phyloP scores from a whole-genome alignment of 371 early-diverging fungal species.

The Batkoa obscura region DNA sequence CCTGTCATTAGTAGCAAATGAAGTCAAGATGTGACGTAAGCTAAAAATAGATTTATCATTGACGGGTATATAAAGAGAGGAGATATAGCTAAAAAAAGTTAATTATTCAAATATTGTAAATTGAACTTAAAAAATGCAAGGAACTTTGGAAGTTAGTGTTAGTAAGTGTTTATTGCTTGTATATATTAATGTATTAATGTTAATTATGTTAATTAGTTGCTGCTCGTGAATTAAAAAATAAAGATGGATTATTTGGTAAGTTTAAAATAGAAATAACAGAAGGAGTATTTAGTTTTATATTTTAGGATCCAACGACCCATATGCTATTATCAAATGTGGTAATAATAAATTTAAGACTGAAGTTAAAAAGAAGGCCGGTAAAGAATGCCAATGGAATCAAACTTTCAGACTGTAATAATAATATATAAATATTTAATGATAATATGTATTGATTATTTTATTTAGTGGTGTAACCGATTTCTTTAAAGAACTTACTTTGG shows the following conservation, averaged over 20 bases:
- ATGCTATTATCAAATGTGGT: not conserved
- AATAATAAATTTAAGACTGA: constrained; percentile 5
- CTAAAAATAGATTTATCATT: no score
- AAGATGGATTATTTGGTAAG: constrained; percentile 3
- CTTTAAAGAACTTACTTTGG: not conserved
- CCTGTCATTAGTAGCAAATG: no score
- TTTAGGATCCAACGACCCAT: constrained; percentile 4
- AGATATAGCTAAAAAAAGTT: no score
- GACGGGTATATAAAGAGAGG: no score
- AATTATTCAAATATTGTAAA: not conserved
- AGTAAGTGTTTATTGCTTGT: not conserved
- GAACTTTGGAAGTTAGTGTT: constrained; percentile 5
- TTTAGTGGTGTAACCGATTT: constrained; percentile 2
- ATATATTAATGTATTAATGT: not conserved
- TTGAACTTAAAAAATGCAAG: not conserved
- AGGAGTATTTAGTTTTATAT: not conserved
- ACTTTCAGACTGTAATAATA: constrained; percentile 4
- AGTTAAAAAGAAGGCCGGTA: constrained; percentile 5
- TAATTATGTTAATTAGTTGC: not conserved
- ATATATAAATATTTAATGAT: not conserved
- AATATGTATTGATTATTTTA: not conserved
- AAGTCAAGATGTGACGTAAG: no score
- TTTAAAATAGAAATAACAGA: not conserved
- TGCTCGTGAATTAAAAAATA: constrained; percentile 5
- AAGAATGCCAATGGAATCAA: constrained; percentile 5